Evolutionary conservation across 2,329 filamentous ascomycete genomes (phyloP).

Genomic region (Iodosphaeria phyllophila): DNA sequence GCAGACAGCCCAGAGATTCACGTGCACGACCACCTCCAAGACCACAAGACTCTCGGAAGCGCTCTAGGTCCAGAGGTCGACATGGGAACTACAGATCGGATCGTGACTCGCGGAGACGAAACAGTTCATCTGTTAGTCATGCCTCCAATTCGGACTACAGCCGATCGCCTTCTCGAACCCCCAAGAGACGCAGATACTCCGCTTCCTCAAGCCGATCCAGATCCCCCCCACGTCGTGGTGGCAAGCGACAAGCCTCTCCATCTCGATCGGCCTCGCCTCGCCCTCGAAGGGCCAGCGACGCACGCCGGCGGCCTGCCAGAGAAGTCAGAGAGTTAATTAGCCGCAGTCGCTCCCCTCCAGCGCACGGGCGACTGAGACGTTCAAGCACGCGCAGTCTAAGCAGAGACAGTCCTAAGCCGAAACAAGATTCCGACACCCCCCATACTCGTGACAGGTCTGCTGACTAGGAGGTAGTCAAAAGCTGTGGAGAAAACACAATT

Average conservation of each 20-base stretch:
- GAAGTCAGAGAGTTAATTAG: slow-evolving; percentile 16
- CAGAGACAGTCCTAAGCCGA: slow-evolving; percentile 21
- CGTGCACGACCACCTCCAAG: slow-evolving; percentile 11
- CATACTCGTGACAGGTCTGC: slow-evolving; percentile 30
- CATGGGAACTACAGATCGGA: slow-evolving; percentile 8
- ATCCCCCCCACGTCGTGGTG: slow-evolving; percentile 17
- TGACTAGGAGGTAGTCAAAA: slow-evolving; percentile 38
- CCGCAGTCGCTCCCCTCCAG: slow-evolving; percentile 16
- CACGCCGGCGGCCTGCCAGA: slow-evolving; percentile 13
- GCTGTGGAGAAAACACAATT: slow-evolving; percentile 24
- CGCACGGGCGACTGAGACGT: slow-evolving; percentile 15
- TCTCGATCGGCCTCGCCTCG: slow-evolving; percentile 20
- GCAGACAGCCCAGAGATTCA: slow-evolving; percentile 7
- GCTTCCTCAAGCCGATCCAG: slow-evolving; percentile 26
- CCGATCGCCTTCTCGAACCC: slow-evolving; percentile 19
- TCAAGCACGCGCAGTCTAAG: slow-evolving; percentile 14
- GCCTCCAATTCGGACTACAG: slow-evolving; percentile 10
- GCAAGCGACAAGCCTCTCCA: slow-evolving; percentile 19
- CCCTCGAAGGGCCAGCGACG: slow-evolving; percentile 16
- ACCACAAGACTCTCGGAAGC: slow-evolving; percentile 9
- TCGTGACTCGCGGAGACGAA: slow-evolving; percentile 10
- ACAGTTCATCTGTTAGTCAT: slow-evolving; percentile 11
- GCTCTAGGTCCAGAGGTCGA: slow-evolving; percentile 12
- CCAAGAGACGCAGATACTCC: slow-evolving; percentile 32
- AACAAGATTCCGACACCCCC: slow-evolving; percentile 32